Percentiles rank a stretch among this genome's conserved stretches.
These are phyloP conservation scores for Sungouiella blattae DNA, from an alignment of 805 yeast species.

Conservation along the genomic window DNA sequence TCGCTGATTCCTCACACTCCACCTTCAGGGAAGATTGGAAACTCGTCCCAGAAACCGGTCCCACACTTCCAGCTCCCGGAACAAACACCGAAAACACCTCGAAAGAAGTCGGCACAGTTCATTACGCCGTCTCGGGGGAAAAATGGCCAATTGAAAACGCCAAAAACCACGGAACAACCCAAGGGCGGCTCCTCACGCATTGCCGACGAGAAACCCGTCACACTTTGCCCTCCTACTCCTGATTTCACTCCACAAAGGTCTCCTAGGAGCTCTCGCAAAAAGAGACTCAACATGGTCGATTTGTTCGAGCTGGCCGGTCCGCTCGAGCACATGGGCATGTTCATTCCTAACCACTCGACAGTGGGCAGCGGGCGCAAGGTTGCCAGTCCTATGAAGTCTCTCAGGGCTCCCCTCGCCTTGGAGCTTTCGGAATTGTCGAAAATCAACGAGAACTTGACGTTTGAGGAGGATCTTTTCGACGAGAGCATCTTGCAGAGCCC, in stretches of 20 bases:
- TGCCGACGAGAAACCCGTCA: too few species aligned
- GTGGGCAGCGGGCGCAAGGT: conserved; percentile 35
- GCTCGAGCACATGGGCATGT: conserved; percentile 21
- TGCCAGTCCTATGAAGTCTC: conserved; percentile 7
- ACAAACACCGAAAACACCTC: conserved; percentile 1
- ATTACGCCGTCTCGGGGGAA: background rate
- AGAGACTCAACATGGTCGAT: conserved; percentile 13
- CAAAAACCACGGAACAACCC: background rate
- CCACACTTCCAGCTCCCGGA: conserved; percentile 1
- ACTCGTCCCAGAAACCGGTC: background rate
- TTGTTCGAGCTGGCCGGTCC: conserved; percentile 3
- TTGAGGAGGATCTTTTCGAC: conserved; percentile 22
- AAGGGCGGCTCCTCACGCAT: conserved; percentile 5
- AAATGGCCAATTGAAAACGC: background rate
- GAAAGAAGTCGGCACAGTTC: background rate
- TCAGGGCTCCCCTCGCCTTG: conserved; percentile 10
- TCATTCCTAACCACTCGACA: conserved; percentile 37
- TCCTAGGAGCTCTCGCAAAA: conserved; percentile 17
- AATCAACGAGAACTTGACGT: conserved; percentile 21
- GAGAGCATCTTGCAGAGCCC: conserved; percentile 1
- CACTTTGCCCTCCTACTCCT: conserved; percentile 29
- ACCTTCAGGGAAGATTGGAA: background rate
- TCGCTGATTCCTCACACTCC: background rate
- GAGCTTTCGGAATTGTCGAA: conserved; percentile 17
- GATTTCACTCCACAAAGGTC: conserved; percentile 32